Evolutionary conservation across 306 rosid genomes (phyloP).

Genomic region (Cicer cuneatum): DNA sequence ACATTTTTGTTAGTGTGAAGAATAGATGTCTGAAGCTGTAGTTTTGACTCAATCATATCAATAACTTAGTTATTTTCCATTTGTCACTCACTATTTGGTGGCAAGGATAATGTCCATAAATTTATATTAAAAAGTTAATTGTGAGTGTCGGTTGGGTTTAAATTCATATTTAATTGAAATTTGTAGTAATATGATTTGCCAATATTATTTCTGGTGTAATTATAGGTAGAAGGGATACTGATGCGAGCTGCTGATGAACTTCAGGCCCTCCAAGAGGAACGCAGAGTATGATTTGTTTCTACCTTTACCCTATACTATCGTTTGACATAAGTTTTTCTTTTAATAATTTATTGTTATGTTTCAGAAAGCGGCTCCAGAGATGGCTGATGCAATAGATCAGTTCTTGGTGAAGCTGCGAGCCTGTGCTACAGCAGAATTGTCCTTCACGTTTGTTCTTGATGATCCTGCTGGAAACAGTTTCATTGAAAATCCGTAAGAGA

Average conservation of each 20-base stretch:
- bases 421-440: slow-evolving; percentile 65
- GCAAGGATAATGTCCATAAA: slow-evolving; percentile 25
- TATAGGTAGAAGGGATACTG: slow-evolving; percentile 90
- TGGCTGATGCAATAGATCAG: slow-evolving; percentile 84
- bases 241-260: slow-evolving; percentile 80
- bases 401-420: slow-evolving; percentile 80
- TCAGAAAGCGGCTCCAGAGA: slow-evolving; percentile 80
- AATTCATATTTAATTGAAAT: slow-evolving; percentile 1
- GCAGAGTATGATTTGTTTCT: slow-evolving; percentile 61
- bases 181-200: slow-evolving; percentile 28
- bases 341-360: slow-evolving; percentile 42
- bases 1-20: background rate
- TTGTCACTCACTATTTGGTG: slow-evolving; percentile 20
- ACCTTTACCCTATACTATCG: background rate
- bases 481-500: slow-evolving; percentile 91
- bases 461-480: slow-evolving; percentile 99
- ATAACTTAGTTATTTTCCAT: slow-evolving; percentile 8
- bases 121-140: slow-evolving; percentile 1
- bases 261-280: slow-evolving; percentile 88
- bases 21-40: slow-evolving; percentile 40
- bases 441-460: slow-evolving; percentile 83
- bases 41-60: slow-evolving; percentile 8
- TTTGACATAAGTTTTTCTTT: slow-evolving; percentile 16
- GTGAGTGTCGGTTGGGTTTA: slow-evolving; percentile 7
- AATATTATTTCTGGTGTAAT: slow-evolving; percentile 36